Evolutionary conservation across 2,329 filamentous ascomycete species (phyloP).

Genomic region (Phialophora macrospora): DNA sequence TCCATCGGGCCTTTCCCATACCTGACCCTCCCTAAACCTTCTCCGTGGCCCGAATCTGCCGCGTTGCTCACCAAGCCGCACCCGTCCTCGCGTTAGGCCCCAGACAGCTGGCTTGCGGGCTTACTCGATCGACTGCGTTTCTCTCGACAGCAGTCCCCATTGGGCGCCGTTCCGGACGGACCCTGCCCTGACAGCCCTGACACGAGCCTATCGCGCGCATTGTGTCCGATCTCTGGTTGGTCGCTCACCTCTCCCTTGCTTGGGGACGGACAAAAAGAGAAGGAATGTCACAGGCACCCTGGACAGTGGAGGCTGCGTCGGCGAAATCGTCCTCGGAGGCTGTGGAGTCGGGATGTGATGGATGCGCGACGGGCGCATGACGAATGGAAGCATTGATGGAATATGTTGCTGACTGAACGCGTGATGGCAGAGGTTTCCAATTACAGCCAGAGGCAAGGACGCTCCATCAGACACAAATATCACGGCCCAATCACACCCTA

Average conservation of each 20-base stretch:
- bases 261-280: conserved; percentile 12
- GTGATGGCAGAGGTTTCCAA: conserved; percentile 24
- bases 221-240: conserved; percentile 26
- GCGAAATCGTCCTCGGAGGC: conserved; percentile 4
- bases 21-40: conserved; percentile 10
- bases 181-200: conserved; percentile 23
- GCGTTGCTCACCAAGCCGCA: conserved; percentile 8
- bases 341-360: conserved; percentile 1
- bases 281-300: conserved; percentile 1
- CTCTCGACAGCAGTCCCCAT: conserved; percentile 16
- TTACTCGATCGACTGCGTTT: conserved; percentile 29
- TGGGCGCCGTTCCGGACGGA: conserved; percentile 22
- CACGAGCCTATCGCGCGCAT: conserved; percentile 14
- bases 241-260: conserved; percentile 18
- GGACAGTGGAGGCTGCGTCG: conserved; percentile 7
- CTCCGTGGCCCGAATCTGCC: conserved; percentile 13
- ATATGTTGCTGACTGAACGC: conserved; percentile 27
- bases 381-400: conserved; percentile 10
- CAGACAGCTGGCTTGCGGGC: conserved; percentile 18
- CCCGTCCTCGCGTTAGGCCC: conserved; percentile 10
- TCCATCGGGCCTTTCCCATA: conserved; percentile 20
- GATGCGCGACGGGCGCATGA: neutral
- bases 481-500: conserved; percentile 20
- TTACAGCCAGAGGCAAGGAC: conserved; percentile 15
- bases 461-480: conserved; percentile 12